Evolutionary conservation across 306 rosid genomes (phyloP).

Genomic region (Carpinus viminea): DNA sequence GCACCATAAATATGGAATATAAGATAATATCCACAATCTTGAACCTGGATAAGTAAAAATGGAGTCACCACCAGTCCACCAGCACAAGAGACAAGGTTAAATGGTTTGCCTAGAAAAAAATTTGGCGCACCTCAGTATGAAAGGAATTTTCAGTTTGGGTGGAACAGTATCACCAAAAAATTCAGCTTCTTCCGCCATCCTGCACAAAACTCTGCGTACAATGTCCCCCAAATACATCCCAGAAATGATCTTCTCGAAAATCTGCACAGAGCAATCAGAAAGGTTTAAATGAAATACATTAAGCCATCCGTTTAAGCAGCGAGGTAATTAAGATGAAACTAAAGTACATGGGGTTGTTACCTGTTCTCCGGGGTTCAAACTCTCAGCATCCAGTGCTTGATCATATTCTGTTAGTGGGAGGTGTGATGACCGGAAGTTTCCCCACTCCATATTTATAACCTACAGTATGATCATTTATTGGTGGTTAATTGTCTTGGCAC

Average conservation of each 20-base stretch:
- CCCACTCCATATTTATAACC: slow-evolving; percentile 99
- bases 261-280: slow-evolving; percentile 51
- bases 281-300: slow-evolving; percentile 20
- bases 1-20: slow-evolving; percentile 4
- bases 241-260: slow-evolving; percentile 88
- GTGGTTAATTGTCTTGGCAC: background rate
- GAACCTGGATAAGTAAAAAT: slow-evolving; percentile 7
- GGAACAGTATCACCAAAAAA: slow-evolving; percentile 88
- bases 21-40: slow-evolving; percentile 12
- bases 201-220: slow-evolving; percentile 73
- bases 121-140: slow-evolving; percentile 65
- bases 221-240: slow-evolving; percentile 98
- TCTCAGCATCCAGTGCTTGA: slow-evolving; percentile 66
- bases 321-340: slow-evolving; percentile 8
- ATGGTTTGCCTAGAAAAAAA: slow-evolving; percentile 3
- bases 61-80: background rate
- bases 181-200: slow-evolving; percentile 88
- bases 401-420: slow-evolving; percentile 91
- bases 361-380: slow-evolving; percentile 98
- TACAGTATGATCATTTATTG: slow-evolving; percentile 30
- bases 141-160: slow-evolving; percentile 70
- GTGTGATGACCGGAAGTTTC: slow-evolving; percentile 83
- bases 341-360: slow-evolving; percentile 36
- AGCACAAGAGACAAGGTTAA: background rate
- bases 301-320: slow-evolving; percentile 9